phyloP scores from a whole-genome alignment of 176 grass and related monocot genomes.

The Phragmites australis region DNA sequence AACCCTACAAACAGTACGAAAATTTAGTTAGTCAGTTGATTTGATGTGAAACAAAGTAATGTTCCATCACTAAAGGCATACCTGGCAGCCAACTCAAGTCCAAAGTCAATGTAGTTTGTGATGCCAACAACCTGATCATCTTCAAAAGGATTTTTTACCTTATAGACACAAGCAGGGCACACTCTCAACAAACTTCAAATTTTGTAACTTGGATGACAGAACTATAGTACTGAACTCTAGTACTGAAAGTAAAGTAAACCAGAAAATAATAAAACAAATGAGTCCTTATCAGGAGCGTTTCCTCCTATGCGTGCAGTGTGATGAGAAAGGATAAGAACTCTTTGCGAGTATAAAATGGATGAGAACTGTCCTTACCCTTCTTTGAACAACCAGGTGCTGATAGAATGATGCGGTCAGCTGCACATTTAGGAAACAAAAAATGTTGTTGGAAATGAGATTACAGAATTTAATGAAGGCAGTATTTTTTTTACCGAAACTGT shows the following conservation, averaged over 20 bases:
- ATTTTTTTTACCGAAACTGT: too few relatives aligned
- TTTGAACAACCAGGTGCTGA: constrained; percentile 94
- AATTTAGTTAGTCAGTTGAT: constrained; percentile 8
- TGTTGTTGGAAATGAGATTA: constrained; percentile 11
- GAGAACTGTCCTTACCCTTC: constrained; percentile 64
- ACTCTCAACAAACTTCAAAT: constrained; percentile 33
- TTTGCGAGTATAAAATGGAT: constrained; percentile 13
- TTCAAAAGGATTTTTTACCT: constrained; percentile 97
- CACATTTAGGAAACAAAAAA: constrained; percentile 41
- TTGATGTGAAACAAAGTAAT: constrained; percentile 9
- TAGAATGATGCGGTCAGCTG: constrained; percentile 88
- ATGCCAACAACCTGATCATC: constrained; percentile 88
- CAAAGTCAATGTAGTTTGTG: constrained; percentile 95
- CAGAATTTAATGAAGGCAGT: neutral
- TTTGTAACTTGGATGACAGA: neutral
- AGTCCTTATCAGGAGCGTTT: neutral
- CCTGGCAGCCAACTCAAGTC: constrained; percentile 80
- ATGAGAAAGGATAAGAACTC: constrained; percentile 9
- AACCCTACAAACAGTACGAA: constrained; percentile 51
- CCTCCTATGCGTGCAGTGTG: neutral
- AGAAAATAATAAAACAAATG: neutral
- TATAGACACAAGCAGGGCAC: constrained; percentile 7
- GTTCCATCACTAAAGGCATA: constrained; percentile 36
- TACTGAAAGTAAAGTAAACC: neutral
- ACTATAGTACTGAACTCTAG: neutral